Percentiles rank a stretch among this genome's conserved stretches.
Conservation (phyloP, 108 stramenopile species). For the Conticribra guillardii region DNA sequence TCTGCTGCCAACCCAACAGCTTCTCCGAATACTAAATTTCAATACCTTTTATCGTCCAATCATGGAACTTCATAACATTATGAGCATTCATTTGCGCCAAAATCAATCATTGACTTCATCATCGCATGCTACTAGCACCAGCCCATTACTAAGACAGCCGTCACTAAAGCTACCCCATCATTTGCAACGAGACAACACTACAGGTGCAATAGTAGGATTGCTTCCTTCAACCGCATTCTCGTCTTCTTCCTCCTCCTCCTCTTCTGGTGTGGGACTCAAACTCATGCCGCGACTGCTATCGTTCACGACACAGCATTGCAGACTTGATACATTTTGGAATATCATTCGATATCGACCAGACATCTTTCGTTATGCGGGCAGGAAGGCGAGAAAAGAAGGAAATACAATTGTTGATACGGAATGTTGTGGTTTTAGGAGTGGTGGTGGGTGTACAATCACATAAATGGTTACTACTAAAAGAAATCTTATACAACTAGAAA, state of each 20-base stretch:
- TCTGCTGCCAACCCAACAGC: neutral
- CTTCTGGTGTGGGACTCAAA: constrained; percentile 13
- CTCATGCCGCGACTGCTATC: constrained; percentile 12
- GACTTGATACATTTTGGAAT: constrained; percentile 24
- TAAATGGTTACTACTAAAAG: too few relatives aligned
- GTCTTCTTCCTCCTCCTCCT: neutral
- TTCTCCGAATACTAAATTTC: constrained; percentile 7
- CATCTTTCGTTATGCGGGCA: constrained; percentile 16
- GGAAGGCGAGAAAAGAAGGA: neutral
- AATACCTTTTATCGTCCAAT: constrained; percentile 33
- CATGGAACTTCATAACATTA: constrained; percentile 11
- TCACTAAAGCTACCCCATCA: constrained; percentile 15
- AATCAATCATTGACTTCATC: too few relatives aligned
- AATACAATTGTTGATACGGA: too few relatives aligned
- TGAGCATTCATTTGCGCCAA: too few relatives aligned
- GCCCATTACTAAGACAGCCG: neutral
- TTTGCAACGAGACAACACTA: constrained; percentile 16
- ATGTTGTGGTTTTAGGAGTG: neutral
- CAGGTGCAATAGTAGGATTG: constrained; percentile 28
- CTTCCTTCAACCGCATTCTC: too few relatives aligned
- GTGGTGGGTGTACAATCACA: neutral
- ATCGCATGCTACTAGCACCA: neutral
- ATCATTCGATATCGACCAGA: constrained; percentile 30
- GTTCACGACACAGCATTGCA: constrained; percentile 15
- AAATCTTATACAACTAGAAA: too few relatives aligned